phyloP scores from a whole-genome alignment of 2,329 filamentous ascomycete genomes.

The Ceratocystis albifundus region DNA sequence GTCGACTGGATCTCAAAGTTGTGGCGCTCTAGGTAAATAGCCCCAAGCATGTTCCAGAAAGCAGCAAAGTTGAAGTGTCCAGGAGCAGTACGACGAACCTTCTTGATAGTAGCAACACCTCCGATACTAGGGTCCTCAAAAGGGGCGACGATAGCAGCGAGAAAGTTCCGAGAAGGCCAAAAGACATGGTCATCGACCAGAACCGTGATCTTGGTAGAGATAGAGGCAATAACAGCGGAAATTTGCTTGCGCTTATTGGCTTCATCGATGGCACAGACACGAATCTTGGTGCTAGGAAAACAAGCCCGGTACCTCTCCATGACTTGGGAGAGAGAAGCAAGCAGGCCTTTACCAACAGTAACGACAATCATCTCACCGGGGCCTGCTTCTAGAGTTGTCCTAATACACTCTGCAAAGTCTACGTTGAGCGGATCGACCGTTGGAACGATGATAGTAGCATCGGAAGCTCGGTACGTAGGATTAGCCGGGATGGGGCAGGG shows the following conservation, averaged over 20 bases:
- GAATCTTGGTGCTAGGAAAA: slow-evolving; percentile 26
- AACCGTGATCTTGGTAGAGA: slow-evolving; percentile 35
- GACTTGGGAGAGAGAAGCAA: slow-evolving; percentile 22
- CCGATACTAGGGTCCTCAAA: slow-evolving; percentile 39
- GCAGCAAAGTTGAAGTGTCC: slow-evolving; percentile 28
- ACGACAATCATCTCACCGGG: slow-evolving; percentile 36
- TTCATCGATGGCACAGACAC: slow-evolving; percentile 28
- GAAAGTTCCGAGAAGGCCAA: slow-evolving; percentile 35
- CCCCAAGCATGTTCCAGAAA: slow-evolving; percentile 45
- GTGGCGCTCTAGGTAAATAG: slow-evolving; percentile 48
- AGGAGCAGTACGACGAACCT: slow-evolving; percentile 33
- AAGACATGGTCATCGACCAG: slow-evolving; percentile 44
- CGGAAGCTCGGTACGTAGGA: slow-evolving; percentile 29
- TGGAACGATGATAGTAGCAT: slow-evolving; percentile 43
- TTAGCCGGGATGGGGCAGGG: slow-evolving; percentile 28
- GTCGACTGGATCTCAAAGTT: slow-evolving; percentile 50
- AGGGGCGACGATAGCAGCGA: slow-evolving; percentile 34
- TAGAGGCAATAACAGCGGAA: slow-evolving; percentile 31
- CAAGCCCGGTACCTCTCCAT: slow-evolving; percentile 18
- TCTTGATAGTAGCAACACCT: slow-evolving; percentile 46
- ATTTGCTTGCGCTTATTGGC: slow-evolving; percentile 43
- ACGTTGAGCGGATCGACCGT: slow-evolving; percentile 37
- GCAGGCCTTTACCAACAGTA: slow-evolving; percentile 33
- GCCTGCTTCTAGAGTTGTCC: slow-evolving; percentile 32
- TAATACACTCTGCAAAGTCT: slow-evolving; percentile 35